Evolutionary conservation across 1,284 basidiomycete species (phyloP), one percentile per base, ranked within the genome.

Genomic region (Ganoderma leucocontextum): DNA sequence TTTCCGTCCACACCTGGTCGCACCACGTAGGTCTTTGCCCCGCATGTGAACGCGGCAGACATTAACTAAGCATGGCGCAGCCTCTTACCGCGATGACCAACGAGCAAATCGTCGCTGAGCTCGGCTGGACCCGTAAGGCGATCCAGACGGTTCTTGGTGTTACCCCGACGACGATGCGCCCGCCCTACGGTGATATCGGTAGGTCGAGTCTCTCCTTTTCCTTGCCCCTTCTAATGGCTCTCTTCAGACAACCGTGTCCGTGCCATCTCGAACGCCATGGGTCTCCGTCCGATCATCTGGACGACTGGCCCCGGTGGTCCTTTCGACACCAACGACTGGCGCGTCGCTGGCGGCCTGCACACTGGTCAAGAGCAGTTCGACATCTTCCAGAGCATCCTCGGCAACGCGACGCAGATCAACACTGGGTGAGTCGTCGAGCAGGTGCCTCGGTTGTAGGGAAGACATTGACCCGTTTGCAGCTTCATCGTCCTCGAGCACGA

Each of bases 401-500:
- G 77, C 47, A 91, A 92, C 71, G 90, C 91, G 0, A 82, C 87
- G 2, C 75, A 75, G 17, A 75, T 93, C 47, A 72, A 85, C 65
- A 89, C 85, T 61, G 91, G 90, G 85, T 88, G 72, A 66, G 78
- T 73, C 47, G 13, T 60, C 60, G 52, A 57, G 38, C 25, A 47
- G 35, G 12, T 49, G 47, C n/a, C 41, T 60, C 12, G 13, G 10
- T 64, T 17, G 4, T 55, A 29, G 61, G 57, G 44, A 55, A 36
- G n/a, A 35, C 6, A 33, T 17, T 65, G 65, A 35, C 58, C 58
- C 36, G 33, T 73, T 84, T 73, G 76, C 63, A 94, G 94, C 53
- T 97, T 97, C 85, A 91, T 96, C 77, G 95, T 97, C 58, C 86
- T 99, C 64, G 85, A 94, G 78, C 95, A 97, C 78, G 95, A 97